A percentile compares a stretch with the other conserved stretches of the same genome.
Evolutionary conservation across 2,329 filamentous ascomycete genomes (phyloP).

Genomic region (Fusarium pseudoanthophilum): DNA sequence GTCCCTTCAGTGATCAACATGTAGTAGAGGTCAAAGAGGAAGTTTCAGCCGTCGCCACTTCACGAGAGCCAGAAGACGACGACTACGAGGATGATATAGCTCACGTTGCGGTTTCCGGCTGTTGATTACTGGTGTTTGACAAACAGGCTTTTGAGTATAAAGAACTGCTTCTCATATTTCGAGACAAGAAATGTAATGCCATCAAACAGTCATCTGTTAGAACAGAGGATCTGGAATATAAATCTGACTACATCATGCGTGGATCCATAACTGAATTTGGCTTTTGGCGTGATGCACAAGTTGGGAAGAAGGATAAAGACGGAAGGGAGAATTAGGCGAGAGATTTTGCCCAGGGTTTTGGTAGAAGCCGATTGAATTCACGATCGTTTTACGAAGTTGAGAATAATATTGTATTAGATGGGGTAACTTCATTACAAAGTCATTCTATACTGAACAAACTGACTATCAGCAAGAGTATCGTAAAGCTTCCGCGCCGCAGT

Average conservation of each 20-base stretch:
- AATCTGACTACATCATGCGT: background rate
- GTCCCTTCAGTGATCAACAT: background rate
- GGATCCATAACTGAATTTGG: background rate
- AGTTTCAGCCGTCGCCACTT: accelerated
- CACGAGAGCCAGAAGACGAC: no score
- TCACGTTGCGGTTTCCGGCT: no score
- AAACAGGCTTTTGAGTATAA: no score
- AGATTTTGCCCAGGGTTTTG: background rate
- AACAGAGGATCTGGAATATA: no score
- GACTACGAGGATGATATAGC: no score
- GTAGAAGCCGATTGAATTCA: accelerated
- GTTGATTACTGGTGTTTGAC: no score
- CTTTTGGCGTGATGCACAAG: background rate
- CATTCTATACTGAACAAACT: slow-evolving; percentile 33
- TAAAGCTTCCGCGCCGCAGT: slow-evolving; percentile 15
- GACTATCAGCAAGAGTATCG: slow-evolving; percentile 25
- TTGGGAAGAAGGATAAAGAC: background rate
- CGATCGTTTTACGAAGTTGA: accelerated
- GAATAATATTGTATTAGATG: no score
- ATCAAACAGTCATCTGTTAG: no score
- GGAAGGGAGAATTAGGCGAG: background rate
- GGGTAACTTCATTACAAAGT: background rate
- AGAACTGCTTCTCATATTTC: no score
- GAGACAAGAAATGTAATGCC: no score
- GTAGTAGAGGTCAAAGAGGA: background rate